Conservation (phyloP, 345 rosid genomes). For the Eucalyptus cladocalyx region DNA sequence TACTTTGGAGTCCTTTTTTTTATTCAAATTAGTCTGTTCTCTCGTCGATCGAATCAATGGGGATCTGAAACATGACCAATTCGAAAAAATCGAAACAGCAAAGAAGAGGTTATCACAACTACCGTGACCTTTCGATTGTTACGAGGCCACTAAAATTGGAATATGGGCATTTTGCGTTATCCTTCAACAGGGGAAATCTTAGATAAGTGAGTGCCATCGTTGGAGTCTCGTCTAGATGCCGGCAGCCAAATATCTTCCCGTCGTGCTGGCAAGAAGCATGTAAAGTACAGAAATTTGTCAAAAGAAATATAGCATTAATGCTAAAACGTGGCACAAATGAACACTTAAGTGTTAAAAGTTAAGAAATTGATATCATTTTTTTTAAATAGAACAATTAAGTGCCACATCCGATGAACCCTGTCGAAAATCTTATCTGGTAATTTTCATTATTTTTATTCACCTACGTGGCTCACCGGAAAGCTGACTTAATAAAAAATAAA, state of each 20-base stretch:
- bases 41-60: not conserved
- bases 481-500: accelerated
- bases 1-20: not conserved
- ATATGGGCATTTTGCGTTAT: too few relatives aligned
- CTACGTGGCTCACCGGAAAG: accelerated
- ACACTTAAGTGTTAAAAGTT: too few relatives aligned
- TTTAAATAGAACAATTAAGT: too few relatives aligned
- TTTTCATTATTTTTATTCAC: too few relatives aligned
- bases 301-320: accelerated
- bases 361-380: too few relatives aligned
- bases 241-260: too few relatives aligned
- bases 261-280: too few relatives aligned
- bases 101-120: not conserved
- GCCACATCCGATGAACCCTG: accelerated
- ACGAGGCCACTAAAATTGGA: too few relatives aligned
- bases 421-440: accelerated
- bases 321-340: too few relatives aligned
- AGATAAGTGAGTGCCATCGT: not conserved
- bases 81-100: too few relatives aligned
- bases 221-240: not conserved
- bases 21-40: not conserved
- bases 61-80: too few relatives aligned
- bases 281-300: accelerated
- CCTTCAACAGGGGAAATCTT: not conserved
- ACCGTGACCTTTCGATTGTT: too few relatives aligned